phyloP scores from a whole-genome alignment of 2,329 filamentous ascomycete species.

The Colletotrichum somersetense region DNA sequence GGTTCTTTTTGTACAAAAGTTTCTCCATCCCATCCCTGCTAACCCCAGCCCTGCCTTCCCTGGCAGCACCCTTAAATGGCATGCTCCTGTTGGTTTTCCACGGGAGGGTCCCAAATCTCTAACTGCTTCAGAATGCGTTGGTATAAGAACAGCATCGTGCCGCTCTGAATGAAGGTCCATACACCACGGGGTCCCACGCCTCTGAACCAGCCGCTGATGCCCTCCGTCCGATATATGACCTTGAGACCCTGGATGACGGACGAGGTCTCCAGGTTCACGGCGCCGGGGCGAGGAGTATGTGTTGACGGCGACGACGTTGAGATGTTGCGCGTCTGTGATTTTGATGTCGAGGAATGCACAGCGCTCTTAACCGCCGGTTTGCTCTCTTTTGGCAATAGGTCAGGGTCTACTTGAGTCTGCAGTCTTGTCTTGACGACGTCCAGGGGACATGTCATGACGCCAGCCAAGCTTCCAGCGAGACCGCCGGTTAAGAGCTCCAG shows the following conservation, averaged over 20 bases:
- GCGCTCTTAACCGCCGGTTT: constrained; percentile 42
- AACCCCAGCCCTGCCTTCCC: not conserved
- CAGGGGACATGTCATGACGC: constrained; percentile 93
- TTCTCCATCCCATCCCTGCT: constrained; percentile 21
- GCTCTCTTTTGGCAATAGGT: constrained; percentile 47
- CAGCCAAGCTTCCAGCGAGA: constrained; percentile 90
- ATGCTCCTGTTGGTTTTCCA: constrained; percentile 28
- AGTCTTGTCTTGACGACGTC: constrained; percentile 98
- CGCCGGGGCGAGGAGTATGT: constrained; percentile 81
- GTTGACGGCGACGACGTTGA: constrained; percentile 93
- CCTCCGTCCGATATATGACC: constrained; percentile 92
- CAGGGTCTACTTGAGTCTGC: constrained; percentile 83
- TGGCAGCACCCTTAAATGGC: constrained; percentile 28
- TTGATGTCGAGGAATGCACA: constrained; percentile 47
- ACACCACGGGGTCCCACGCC: constrained; percentile 93
- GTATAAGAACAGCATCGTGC: constrained; percentile 96
- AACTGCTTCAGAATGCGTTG: constrained; percentile 87
- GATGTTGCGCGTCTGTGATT: constrained; percentile 77
- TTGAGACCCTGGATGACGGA: constrained; percentile 87
- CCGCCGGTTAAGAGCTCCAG: constrained; percentile 92
- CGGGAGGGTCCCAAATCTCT: constrained; percentile 64
- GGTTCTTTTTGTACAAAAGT: constrained; percentile 39
- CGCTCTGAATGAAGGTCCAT: constrained; percentile 97
- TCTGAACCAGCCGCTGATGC: constrained; percentile 90
- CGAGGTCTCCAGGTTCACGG: constrained; percentile 86